Base-by-base conservation (phyloP, 2,329 filamentous ascomycete genomes). In the Paecilomyces sp. region DNA sequence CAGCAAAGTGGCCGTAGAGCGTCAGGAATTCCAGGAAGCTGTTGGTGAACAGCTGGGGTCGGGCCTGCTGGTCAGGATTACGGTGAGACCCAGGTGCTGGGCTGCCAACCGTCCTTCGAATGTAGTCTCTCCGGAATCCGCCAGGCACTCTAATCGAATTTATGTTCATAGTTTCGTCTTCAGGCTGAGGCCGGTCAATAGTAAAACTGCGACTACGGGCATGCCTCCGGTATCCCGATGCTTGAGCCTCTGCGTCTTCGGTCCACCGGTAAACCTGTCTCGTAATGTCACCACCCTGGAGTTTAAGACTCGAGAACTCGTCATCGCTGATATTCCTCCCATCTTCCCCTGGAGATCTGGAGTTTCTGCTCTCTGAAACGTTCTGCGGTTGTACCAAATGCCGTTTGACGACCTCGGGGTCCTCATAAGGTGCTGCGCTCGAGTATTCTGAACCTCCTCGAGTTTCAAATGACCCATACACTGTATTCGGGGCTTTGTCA, bases 1-100 rank as follows among this genome's bases (percentile, higher is more conserved):
- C 94, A 1, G 94, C 94, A 72, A 99, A 99, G 77, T 99, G 94
- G 3, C 94, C 94, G 68, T 97, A 99, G 31, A 99, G 83, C 7
- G 91, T 92, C 56, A 99, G 74, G 68, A 99, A 99, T 73, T 99
- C 95, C 61, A 99, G 84, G 72, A 99, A 99, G 75, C 90, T 99
- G 65, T 84, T 92, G 0, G 94, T 97, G 60, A 96, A 87, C 33
- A 96, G 80, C 62, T 85, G 85, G 41, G 84, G 84, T 58, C 81
- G 80, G 55, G 75, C 67, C 57, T 70, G 54, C 51, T 62, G 57
- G 68, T 63, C 62, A 74, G 74, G 71, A 64, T 68, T 62, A 65
- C 65, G 57, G 67, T 74, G 57, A 69, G 74, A 62, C 73, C 76
- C 71, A 75, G 64, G 76, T 77, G 69, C 76, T 79, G 87, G 85